Evolutionary conservation across 2,329 filamentous ascomycete species (phyloP).

Genomic region (Cladosporium sp.): DNA sequence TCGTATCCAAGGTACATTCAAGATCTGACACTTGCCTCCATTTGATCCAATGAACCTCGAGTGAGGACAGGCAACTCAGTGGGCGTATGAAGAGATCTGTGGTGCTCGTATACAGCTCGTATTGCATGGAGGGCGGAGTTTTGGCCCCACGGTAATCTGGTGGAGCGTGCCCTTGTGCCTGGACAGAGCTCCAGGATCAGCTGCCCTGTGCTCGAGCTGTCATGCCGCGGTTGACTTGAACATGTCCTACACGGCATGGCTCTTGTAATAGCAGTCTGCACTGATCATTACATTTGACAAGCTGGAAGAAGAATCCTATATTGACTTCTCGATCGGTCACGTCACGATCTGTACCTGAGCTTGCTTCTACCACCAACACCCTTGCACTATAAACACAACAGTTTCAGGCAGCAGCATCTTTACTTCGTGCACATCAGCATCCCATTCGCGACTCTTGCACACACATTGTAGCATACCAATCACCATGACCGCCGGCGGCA

Average conservation of each 20-base stretch:
- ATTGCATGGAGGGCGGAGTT: not conserved
- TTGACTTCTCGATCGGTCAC: too few relatives aligned
- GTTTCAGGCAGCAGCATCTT: not conserved
- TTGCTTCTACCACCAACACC: not conserved
- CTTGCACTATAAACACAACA: not conserved
- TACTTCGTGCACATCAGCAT: not conserved
- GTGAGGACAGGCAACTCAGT: too few relatives aligned
- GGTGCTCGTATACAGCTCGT: not conserved
- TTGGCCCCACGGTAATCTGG: not conserved
- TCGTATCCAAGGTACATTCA: too few relatives aligned
- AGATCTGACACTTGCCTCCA: too few relatives aligned
- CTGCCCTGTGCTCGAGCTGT: not conserved
- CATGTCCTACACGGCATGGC: too few relatives aligned
- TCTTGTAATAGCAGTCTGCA: too few relatives aligned
- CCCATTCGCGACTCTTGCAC: not conserved
- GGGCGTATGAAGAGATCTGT: not conserved
- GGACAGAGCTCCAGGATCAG: not conserved
- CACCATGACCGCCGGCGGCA: slow-evolving; percentile 18
- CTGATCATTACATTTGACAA: too few relatives aligned
- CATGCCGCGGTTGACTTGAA: not conserved
- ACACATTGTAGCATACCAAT: not conserved
- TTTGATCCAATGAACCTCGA: too few relatives aligned
- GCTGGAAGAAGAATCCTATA: too few relatives aligned
- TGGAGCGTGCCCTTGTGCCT: not conserved
- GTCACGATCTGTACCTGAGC: too few relatives aligned